Evolutionary conservation across 192 early-diverging fungal species (phyloP), one percentile per base, ranked within the genome.

Genomic region (Linnemannia exigua): DNA sequence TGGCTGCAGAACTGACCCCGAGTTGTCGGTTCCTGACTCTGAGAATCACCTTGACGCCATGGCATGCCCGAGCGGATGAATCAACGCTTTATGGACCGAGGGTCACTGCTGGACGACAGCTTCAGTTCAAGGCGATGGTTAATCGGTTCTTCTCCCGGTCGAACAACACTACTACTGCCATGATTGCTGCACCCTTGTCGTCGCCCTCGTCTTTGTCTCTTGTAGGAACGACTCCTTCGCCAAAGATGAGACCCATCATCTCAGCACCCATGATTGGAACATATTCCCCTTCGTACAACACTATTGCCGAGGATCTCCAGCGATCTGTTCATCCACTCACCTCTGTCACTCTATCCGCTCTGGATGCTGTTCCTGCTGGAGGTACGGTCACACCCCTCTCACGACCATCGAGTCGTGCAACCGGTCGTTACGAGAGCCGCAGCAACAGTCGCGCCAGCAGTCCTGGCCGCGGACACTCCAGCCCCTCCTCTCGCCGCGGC

Each of bases 1-100:
- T 6, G 22, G 58, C n/a, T 17, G 37, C 33, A 25, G 58, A 63
- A 25, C 3, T 28, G 35, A 20, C 5, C 33, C 47, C 75, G 9
- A 38, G 19, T 47, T 77, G 76, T 22, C 79, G 77, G 19, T 85
- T 78, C 48, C 35, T 80, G 54, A 89, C 88, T 0, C 63, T 89
- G 48, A 63, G 88, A 36, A 67, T 87, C 38, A 89, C 88, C 0
- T 36, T 89, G 38, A 89, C 88, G 0, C 88, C 88, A 0, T 89
- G 85, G 81, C 82, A 88, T 77, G 79, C 79, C 5, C 79, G 89
- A 69, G 89, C 89, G 1, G 79, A 80, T 9, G 89, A 89, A n/a
- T 47, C 28, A 3, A 77, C 84, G n/a, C 80, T 89, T 12, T 89
- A 89, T 76, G 87, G 87, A 20, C n/a, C 68, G 3, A 8, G 9